Evolutionary conservation across 768 basidiomycete genomes (phyloP).

Genomic region (Melanogaster broomeanus): DNA sequence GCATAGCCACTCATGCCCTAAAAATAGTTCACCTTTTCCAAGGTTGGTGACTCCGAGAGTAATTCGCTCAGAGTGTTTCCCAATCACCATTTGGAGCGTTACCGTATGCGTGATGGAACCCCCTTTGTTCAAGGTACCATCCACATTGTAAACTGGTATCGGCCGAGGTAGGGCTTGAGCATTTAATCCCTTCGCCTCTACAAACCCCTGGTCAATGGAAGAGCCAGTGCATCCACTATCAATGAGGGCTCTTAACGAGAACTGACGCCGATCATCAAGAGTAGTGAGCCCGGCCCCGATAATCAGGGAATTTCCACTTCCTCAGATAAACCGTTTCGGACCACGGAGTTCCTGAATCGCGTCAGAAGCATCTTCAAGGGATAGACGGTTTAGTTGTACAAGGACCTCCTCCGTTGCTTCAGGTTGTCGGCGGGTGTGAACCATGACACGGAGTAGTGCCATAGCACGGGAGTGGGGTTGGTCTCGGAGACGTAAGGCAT

Average conservation of each 20-base stretch:
- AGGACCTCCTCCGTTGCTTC: neutral
- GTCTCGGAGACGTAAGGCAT: neutral
- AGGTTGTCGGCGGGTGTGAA: neutral
- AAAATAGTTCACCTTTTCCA: slow-evolving; percentile 7
- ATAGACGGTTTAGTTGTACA: neutral
- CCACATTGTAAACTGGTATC: slow-evolving; percentile 19
- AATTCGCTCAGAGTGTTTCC: neutral
- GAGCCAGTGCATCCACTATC: slow-evolving; percentile 25
- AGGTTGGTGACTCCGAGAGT: neutral
- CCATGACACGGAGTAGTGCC: neutral
- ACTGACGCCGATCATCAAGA: neutral
- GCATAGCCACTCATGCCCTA: slow-evolving; percentile 4
- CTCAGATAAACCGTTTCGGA: no score
- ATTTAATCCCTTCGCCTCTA: slow-evolving; percentile 3
- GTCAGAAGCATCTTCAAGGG: neutral
- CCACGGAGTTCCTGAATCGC: slow-evolving; percentile 9
- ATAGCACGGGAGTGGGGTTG: neutral
- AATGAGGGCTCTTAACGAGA: slow-evolving; percentile 3
- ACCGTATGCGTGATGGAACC: slow-evolving; percentile 14
- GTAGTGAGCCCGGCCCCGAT: neutral
- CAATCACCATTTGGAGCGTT: neutral
- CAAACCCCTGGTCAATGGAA: slow-evolving; percentile 14
- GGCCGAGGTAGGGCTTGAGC: slow-evolving; percentile 2
- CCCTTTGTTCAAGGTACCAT: slow-evolving; percentile 11
- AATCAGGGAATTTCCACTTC: neutral